Percentiles rank a stretch among this genome's conserved stretches.
Evolutionary conservation across 805 yeast species (phyloP).

Genomic region (Sungouiozyma intestinalis): DNA sequence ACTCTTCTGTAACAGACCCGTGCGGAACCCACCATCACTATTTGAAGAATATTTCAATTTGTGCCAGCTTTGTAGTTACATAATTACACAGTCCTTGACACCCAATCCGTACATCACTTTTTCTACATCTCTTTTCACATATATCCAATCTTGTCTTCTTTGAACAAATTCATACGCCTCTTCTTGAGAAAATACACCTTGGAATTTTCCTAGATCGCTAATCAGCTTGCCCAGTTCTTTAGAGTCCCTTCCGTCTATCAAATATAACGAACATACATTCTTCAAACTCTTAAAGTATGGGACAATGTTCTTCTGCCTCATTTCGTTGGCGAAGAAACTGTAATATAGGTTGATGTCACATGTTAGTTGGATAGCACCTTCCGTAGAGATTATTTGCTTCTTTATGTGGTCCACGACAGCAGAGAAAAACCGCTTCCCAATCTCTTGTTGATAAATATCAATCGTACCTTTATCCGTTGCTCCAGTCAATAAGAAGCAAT

Average conservation of each 20-base stretch:
- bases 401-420: constrained; percentile 69
- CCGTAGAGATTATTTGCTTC: constrained; percentile 57
- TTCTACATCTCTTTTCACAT: constrained; percentile 71
- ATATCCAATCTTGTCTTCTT: constrained; percentile 77
- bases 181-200: constrained; percentile 84
- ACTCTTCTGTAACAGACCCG: too few relatives aligned
- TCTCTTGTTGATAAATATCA: constrained; percentile 90
- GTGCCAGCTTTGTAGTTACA: constrained; percentile 31
- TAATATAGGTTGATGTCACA: constrained; percentile 74
- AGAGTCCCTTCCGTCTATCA: constrained; percentile 58
- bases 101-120: constrained; percentile 92
- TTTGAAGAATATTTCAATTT: too few relatives aligned
- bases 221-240: constrained; percentile 76
- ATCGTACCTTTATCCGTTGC: constrained; percentile 80
- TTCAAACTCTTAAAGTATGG: constrained; percentile 74
- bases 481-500: constrained; percentile 63
- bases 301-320: constrained; percentile 56
- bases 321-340: constrained; percentile 49
- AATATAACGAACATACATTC: constrained; percentile 72
- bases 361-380: constrained; percentile 75
- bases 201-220: constrained; percentile 73
- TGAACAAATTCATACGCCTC: constrained; percentile 91
- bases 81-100: constrained; percentile 59
- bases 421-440: constrained; percentile 76
- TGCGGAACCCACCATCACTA: too few relatives aligned